Conservation (phyloP, 768 basidiomycete species). For the Amanita muscaria region DNA sequence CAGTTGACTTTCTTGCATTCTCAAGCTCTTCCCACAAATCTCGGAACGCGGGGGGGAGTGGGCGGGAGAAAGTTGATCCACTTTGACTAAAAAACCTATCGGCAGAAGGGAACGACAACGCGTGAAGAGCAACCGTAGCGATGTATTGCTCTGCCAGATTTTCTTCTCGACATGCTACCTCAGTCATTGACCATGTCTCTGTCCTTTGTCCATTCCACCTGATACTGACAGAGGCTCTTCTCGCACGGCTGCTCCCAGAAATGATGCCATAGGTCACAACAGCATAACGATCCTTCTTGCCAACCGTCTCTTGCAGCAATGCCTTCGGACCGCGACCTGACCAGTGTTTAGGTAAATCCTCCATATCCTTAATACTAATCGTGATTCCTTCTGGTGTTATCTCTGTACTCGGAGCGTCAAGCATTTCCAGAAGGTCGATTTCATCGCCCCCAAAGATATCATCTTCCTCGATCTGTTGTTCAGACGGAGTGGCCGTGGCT, state of each 20-base stretch:
- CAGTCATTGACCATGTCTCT: constrained; percentile 74
- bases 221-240: constrained; percentile 62
- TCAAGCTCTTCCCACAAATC: constrained; percentile 93
- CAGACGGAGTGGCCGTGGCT: constrained; percentile 4
- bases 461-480: not conserved
- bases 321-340: constrained; percentile 75
- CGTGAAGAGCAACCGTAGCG: constrained; percentile 77
- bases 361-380: constrained; percentile 60
- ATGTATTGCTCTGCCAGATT: constrained; percentile 86
- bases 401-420: constrained; percentile 50
- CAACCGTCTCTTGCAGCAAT: constrained; percentile 58
- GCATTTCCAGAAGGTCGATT: constrained; percentile 63
- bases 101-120: constrained; percentile 51
- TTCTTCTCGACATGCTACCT: constrained; percentile 71
- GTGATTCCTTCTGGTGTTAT: constrained; percentile 46
- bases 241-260: constrained; percentile 66
- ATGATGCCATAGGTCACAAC: constrained; percentile 57
- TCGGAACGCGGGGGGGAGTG: constrained; percentile 75
- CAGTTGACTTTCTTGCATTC: constrained; percentile 42
- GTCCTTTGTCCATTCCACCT: constrained; percentile 58
- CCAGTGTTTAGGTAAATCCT: constrained; percentile 73
- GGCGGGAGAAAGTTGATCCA: constrained; percentile 59
- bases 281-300: constrained; percentile 67
- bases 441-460: constrained; percentile 32
- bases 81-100: constrained; percentile 55